These are phyloP conservation scores for Clavulina sp. DNA, from an alignment of 768 basidiomycete species.

Conservation along the genomic window DNA sequence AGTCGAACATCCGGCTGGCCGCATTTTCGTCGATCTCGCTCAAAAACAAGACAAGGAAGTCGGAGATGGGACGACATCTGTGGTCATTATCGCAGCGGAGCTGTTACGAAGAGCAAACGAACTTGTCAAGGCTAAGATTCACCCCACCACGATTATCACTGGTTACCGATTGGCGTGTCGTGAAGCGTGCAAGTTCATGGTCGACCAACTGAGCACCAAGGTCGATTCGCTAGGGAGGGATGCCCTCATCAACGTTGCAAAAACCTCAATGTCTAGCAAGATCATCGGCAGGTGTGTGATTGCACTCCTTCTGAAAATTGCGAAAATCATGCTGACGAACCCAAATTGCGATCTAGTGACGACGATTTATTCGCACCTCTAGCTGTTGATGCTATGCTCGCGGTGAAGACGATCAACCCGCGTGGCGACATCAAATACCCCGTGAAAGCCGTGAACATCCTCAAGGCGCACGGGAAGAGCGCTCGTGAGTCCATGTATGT, in stretches of 20 bases:
- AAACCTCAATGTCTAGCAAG: constrained; percentile 98
- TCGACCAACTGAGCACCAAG: constrained; percentile 89
- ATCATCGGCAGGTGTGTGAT: constrained; percentile 91
- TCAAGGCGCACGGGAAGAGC: constrained; percentile 94
- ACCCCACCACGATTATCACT: constrained; percentile 98
- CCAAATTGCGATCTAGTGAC: constrained; percentile 37
- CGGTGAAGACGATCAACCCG: constrained; percentile 85
- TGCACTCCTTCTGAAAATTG: too few species aligned
- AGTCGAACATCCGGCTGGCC: constrained; percentile 92
- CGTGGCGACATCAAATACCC: constrained; percentile 97
- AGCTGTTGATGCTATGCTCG: constrained; percentile 97
- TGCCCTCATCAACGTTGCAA: constrained; percentile 86
- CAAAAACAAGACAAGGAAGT: constrained; percentile 99
- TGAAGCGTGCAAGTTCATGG: constrained; percentile 96
- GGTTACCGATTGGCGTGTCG: constrained; percentile 93
- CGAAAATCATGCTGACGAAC: neutral
- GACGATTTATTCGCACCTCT: constrained; percentile 96
- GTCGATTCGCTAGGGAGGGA: constrained; percentile 85
- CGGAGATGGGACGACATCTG: constrained; percentile 96
- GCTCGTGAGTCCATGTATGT: constrained; percentile 90
- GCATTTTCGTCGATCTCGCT: constrained; percentile 93
- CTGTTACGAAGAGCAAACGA: constrained; percentile 90
- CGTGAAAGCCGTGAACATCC: constrained; percentile 94
- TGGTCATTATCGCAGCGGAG: constrained; percentile 96
- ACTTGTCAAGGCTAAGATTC: constrained; percentile 93